Base-by-base conservation (phyloP, 176 grass and related monocot species). In the Tuctoria greenei region DNA sequence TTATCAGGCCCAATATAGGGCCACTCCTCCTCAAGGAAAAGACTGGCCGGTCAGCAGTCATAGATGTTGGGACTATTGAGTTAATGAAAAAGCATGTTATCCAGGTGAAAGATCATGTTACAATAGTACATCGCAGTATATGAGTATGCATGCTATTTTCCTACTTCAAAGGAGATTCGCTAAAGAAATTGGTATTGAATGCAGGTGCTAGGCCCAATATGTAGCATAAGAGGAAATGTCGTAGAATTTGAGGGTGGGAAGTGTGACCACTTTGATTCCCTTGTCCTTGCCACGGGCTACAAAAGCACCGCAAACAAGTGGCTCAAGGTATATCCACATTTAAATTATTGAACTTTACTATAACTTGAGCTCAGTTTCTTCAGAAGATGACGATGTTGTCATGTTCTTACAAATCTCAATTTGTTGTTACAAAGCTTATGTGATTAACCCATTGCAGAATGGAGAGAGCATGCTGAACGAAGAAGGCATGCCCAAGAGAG, bases 281-380 rank as follows among this genome's bases (percentile, higher is more conserved):
- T 92, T 47, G 65, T 96, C 38, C 83, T 96, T 12, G 86, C 89
- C 4, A 92, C 89, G 7, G 84, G 89, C 4, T 87, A 92, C 43
- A 89, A 14, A 62, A 90, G 86, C 60, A 89, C 69, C 5, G 27
- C 75, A 58, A 85, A 82, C 35, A 80, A 11, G 2, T 96, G 86
- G 89, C 83, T 96, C 20, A 81, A 85, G 93, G 93, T 87, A 77
- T 18, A 44, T 5, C 74, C 14, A 13, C 8, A 21, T 44, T 11
- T 36, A 15, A 6, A 75, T 17, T 34, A 15, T 9, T 47, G 26
- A 45, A 61, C 28, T 49, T 6, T 47, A 9, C 6, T 18, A 42
- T 13, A 6, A 16, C 5, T 15, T 62, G 24, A 5, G 10, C 34
- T 3, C 0, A 47, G 20, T 47, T 75, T 55, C 10, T 63, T 47